Evolutionary conservation across 2,329 filamentous ascomycete species (phyloP).

Genomic region (Colletotrichum camelliae): DNA sequence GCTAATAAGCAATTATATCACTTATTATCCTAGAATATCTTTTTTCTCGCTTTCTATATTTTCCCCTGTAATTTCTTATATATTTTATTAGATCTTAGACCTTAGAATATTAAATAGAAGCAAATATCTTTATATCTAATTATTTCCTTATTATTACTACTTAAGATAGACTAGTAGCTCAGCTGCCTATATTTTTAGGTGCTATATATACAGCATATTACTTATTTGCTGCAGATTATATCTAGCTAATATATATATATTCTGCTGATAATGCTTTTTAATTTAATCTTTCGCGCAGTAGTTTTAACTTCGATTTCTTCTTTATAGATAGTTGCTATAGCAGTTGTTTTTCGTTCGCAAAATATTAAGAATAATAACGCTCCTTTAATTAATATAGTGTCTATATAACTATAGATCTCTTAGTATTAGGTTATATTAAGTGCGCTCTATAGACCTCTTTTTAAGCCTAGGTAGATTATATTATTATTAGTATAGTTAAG

Average conservation of each 20-base stretch:
- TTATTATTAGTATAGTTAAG: background rate
- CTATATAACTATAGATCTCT: background rate
- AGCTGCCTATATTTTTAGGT: background rate
- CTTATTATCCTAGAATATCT: too few relatives aligned
- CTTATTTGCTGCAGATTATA: background rate
- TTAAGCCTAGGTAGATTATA: background rate
- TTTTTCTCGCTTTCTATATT: too few relatives aligned
- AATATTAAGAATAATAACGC: too few relatives aligned
- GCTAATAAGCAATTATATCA: too few relatives aligned
- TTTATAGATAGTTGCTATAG: background rate
- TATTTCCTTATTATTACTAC: background rate
- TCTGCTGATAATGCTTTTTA: background rate
- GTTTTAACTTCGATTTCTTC: background rate
- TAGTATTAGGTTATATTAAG: background rate
- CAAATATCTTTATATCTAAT: background rate
- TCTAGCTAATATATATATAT: background rate
- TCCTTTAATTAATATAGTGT: background rate
- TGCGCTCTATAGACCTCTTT: background rate
- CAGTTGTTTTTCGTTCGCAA: too few relatives aligned
- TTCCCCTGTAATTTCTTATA: too few relatives aligned
- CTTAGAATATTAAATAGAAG: too few relatives aligned
- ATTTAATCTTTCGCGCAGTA: background rate
- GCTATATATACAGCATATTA: background rate
- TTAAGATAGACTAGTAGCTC: background rate
- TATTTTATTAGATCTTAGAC: too few relatives aligned